These are phyloP conservation scores for Salicornia ramosissima DNA, from an alignment of 148 eudicot species.

Conservation along the genomic window DNA sequence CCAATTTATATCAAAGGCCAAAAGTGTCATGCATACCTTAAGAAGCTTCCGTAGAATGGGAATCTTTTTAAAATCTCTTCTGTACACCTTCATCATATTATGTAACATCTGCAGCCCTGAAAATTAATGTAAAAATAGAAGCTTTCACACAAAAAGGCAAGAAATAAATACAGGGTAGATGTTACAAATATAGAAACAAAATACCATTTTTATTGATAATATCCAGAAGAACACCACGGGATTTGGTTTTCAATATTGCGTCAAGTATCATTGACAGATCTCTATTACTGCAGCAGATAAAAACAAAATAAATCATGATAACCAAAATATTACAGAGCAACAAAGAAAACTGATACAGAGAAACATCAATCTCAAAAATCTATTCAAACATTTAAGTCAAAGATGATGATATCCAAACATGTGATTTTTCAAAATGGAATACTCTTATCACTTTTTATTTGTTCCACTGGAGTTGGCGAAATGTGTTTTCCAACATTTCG, in stretches of 20 bases:
- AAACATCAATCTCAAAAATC: not conserved
- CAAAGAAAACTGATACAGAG: conserved; percentile 1
- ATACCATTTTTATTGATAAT: conserved; percentile 86
- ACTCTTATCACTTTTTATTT: too few relatives aligned
- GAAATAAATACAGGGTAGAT: not conserved
- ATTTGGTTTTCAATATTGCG: conserved; percentile 83
- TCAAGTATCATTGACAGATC: conserved; percentile 97
- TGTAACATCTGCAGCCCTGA: conserved; percentile 96
- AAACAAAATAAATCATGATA: not conserved
- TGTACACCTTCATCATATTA: conserved; percentile 78
- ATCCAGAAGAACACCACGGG: conserved; percentile 76
- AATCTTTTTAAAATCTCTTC: conserved; percentile 68
- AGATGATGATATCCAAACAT: not conserved
- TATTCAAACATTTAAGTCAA: not conserved
- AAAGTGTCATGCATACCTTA: conserved; percentile 43
- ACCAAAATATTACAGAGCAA: not conserved
- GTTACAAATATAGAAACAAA: not conserved
- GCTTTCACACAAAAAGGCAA: conserved; percentile 9
- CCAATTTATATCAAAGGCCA: not conserved
- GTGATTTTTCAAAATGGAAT: not conserved
- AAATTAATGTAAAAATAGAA: conserved; percentile 11
- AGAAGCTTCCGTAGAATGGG: conserved; percentile 94
- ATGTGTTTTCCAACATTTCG: too few relatives aligned
- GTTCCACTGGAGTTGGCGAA: too few relatives aligned
- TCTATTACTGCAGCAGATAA: conserved; percentile 60